Evolutionary conservation across 208 protist genomes (phyloP).

Genomic region (Jaenimonas drosophilae): DNA sequence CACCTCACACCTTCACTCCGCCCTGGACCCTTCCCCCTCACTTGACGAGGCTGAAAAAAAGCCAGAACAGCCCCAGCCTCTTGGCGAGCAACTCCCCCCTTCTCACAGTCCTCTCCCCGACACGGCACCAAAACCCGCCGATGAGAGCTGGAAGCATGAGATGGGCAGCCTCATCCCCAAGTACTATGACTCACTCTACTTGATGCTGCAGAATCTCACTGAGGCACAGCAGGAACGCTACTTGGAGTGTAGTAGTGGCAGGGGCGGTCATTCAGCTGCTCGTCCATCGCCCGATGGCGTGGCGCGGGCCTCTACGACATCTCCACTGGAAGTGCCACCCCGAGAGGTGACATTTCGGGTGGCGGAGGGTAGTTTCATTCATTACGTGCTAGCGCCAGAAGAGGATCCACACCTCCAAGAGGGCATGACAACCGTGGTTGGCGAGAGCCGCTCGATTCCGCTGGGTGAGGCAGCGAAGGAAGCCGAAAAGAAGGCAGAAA

Average conservation of each 20-base stretch:
- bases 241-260: no score
- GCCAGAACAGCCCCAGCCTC: no score
- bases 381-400: constrained; percentile 22
- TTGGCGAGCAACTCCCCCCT: no score
- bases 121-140: no score
- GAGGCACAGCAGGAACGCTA: constrained; percentile 22
- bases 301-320: no score
- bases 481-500: no score
- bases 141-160: no score
- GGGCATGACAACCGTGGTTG: no score
- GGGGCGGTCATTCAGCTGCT: no score
- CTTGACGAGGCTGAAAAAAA: neutral
- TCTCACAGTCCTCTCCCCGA: no score
- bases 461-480: neutral
- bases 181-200: constrained; percentile 50
- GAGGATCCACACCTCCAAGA: constrained; percentile 1
- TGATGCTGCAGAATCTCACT: constrained; percentile 40
- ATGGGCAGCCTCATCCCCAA: constrained; percentile 2
- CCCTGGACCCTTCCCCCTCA: constrained; percentile 14
- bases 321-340: no score
- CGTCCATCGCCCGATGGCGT: constrained; percentile 3
- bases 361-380: constrained; percentile 39
- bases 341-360: no score
- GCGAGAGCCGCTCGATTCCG: constrained; percentile 8
- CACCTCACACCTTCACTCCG: constrained; percentile 39